phyloP scores from a whole-genome alignment of 2,329 filamentous ascomycete species.

The Talaromyces albobiverticillius region DNA sequence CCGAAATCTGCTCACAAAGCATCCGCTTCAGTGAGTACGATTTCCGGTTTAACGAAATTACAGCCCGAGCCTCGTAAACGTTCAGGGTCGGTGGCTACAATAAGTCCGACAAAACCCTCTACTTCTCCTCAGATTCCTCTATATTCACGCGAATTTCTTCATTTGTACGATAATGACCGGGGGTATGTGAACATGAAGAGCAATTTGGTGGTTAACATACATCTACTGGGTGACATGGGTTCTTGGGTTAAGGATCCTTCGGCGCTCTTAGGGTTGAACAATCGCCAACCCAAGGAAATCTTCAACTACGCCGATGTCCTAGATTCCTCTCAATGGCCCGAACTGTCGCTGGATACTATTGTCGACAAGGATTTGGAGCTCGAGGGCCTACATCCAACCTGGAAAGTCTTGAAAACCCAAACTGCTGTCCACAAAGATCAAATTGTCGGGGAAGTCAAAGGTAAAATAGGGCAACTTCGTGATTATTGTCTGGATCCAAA shows the following conservation, averaged over 20 bases:
- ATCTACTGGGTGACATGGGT: slow-evolving; percentile 70
- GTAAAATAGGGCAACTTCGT: slow-evolving; percentile 69
- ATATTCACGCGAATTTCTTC: slow-evolving; percentile 73
- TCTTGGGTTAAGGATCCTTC: slow-evolving; percentile 75
- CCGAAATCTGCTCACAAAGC: slow-evolving; percentile 77
- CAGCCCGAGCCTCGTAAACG: slow-evolving; percentile 61
- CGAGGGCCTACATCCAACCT: slow-evolving; percentile 62
- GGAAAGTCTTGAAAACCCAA: slow-evolving; percentile 59
- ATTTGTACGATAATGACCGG: slow-evolving; percentile 66
- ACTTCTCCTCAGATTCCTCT: slow-evolving; percentile 60
- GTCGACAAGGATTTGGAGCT: slow-evolving; percentile 48
- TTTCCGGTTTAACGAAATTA: slow-evolving; percentile 63
- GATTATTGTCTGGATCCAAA: slow-evolving; percentile 66
- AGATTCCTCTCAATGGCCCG: slow-evolving; percentile 53
- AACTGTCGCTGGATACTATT: slow-evolving; percentile 52
- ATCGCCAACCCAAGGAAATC: slow-evolving; percentile 61
- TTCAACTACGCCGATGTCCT: slow-evolving; percentile 63
- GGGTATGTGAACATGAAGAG: slow-evolving; percentile 59
- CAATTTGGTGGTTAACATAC: slow-evolving; percentile 75
- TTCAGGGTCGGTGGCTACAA: slow-evolving; percentile 58
- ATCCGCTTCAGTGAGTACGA: slow-evolving; percentile 71
- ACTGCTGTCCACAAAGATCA: slow-evolving; percentile 50
- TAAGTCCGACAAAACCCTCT: slow-evolving; percentile 68
- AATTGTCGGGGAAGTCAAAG: slow-evolving; percentile 72
- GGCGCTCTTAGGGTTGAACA: slow-evolving; percentile 65